Conservation (phyloP, 2,329 filamentous ascomycete genomes). For the Colletotrichum kahawae region DNA sequence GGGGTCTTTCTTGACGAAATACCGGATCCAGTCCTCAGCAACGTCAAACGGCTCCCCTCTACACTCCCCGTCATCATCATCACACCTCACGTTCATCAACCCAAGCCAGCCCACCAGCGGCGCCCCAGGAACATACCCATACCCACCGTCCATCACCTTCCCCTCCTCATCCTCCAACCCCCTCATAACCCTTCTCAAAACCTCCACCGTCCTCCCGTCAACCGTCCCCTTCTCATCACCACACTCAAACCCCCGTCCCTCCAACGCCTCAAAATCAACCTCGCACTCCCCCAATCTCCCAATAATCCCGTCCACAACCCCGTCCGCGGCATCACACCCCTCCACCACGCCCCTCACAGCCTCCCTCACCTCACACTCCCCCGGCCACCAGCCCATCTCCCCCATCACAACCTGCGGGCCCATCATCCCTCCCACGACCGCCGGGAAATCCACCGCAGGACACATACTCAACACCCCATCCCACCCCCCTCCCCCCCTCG, state of each 20-base stretch:
- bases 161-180: background rate
- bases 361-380: conserved; percentile 33
- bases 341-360: conserved; percentile 35
- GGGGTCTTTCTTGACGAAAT: conserved; percentile 30
- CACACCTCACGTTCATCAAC: background rate
- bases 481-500: conserved; percentile 60
- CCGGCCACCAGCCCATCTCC: background rate
- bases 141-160: background rate
- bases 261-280: conserved; percentile 17
- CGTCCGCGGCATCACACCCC: conserved; percentile 51
- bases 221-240: conserved; percentile 26
- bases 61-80: background rate
- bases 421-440: background rate
- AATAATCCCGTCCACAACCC: conserved; percentile 51
- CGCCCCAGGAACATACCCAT: background rate
- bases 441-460: conserved; percentile 37
- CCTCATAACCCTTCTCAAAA: background rate
- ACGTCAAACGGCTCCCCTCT: background rate
- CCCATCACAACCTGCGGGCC: background rate
- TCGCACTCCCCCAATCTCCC: background rate
- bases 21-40: background rate
- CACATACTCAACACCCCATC: conserved; percentile 60
- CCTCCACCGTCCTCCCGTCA: background rate
- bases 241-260: conserved; percentile 18
- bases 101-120: background rate